These are phyloP conservation scores for Tetradesmus obliquus DNA, from an alignment of 139 green algal genomes.

Conservation along the genomic window DNA sequence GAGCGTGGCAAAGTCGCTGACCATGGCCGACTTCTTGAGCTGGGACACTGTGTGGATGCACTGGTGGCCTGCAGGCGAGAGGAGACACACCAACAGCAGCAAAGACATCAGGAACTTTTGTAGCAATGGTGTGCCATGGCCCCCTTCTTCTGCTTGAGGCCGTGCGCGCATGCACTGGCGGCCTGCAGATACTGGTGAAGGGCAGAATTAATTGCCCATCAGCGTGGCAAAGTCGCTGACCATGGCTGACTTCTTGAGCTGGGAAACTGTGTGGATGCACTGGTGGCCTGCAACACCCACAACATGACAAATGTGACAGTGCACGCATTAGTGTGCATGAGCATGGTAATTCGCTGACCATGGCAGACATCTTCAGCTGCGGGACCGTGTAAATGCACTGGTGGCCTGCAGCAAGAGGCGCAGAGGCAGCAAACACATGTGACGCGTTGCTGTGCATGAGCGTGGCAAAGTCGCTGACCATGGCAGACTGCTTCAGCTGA, in stretches of 20 bases:
- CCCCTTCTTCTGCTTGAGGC: too few relatives aligned
- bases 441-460: not conserved
- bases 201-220: not conserved
- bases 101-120: not conserved
- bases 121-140: too few relatives aligned
- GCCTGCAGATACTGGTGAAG: too few relatives aligned
- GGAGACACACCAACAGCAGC: not conserved
- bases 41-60: constrained; percentile 40
- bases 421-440: too few relatives aligned
- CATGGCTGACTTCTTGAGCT: constrained; percentile 44
- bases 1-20: constrained; percentile 42
- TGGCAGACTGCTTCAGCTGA: constrained; percentile 37
- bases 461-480: constrained; percentile 42
- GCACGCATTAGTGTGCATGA: too few relatives aligned
- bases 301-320: not conserved
- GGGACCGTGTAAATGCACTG: too few relatives aligned
- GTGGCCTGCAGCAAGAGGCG: too few relatives aligned
- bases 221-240: constrained; percentile 40
- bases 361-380: too few relatives aligned
- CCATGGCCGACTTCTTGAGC: constrained; percentile 46
- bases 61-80: constrained; percentile 29
- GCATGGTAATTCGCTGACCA: too few relatives aligned
- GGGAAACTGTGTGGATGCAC: constrained; percentile 22
- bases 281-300: constrained; percentile 12
- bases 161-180: too few relatives aligned